A percentile compares a stretch with the other conserved stretches of the same genome.
Conservation (phyloP, 176 grass and related monocot species). For the Aegilops sharonensis region DNA sequence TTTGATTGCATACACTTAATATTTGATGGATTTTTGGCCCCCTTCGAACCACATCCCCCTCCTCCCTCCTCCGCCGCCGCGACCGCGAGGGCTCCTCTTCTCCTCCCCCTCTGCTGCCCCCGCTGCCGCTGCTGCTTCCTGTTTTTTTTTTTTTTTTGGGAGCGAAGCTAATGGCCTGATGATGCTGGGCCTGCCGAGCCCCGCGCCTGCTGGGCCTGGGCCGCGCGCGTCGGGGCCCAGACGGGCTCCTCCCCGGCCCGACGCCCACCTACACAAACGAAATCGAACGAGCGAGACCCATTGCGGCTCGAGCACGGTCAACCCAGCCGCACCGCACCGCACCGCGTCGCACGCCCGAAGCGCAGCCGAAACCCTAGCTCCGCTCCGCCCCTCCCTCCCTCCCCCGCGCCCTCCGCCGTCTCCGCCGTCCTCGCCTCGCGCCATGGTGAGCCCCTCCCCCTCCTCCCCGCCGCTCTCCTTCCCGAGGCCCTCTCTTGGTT, state of each 20-base stretch:
- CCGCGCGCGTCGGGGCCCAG: not conserved
- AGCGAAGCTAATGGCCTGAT: too few species aligned
- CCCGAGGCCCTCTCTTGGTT: not conserved
- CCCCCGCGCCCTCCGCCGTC: not conserved
- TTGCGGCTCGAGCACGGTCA: not conserved
- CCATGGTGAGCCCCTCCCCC: conserved; percentile 31
- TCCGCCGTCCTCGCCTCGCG: not conserved
- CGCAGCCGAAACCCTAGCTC: conserved; percentile 42
- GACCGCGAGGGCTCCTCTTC: too few species aligned
- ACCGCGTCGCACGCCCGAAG: not conserved
- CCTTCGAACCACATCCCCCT: too few species aligned
- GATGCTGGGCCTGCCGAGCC: not conserved
- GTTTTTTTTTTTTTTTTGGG: too few species aligned
- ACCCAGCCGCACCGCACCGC: too few species aligned
- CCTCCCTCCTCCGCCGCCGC: too few species aligned
- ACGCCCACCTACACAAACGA: not conserved
- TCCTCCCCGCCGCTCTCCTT: not conserved
- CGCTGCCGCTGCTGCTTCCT: too few species aligned
- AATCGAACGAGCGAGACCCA: not conserved
- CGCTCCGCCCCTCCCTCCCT: not conserved
- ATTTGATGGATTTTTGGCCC: too few species aligned
- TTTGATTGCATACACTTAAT: too few species aligned
- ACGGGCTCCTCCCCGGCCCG: not conserved
- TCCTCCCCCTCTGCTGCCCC: too few species aligned
- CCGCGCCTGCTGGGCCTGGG: not conserved